Evolutionary conservation across 805 yeast genomes (phyloP).

Genomic region (Saccharomycopsis babjevae): DNA sequence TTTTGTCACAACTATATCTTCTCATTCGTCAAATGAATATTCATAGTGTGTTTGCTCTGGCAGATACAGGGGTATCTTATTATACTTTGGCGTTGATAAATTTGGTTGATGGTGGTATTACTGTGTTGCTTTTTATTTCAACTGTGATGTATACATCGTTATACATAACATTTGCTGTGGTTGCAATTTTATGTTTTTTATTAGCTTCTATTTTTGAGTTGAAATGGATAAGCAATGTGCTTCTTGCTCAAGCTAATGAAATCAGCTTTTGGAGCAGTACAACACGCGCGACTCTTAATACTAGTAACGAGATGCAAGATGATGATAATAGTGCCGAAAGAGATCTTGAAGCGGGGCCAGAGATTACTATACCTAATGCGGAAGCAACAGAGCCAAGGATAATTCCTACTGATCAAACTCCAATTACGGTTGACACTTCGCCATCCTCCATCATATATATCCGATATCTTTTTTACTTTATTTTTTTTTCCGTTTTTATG

Average conservation of each 20-base stretch:
- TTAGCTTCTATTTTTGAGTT: slow-evolving; percentile 67
- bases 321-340: slow-evolving; percentile 16
- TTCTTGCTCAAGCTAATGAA: slow-evolving; percentile 64
- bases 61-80: slow-evolving; percentile 62
- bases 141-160: slow-evolving; percentile 41
- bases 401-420: slow-evolving; percentile 20
- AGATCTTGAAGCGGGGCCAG: slow-evolving; percentile 6
- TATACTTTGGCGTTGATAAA: slow-evolving; percentile 57
- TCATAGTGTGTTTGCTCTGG: slow-evolving; percentile 64
- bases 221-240: slow-evolving; percentile 59
- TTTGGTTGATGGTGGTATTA: slow-evolving; percentile 57
- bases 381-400: slow-evolving; percentile 15
- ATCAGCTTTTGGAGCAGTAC: slow-evolving; percentile 51
- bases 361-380: neutral
- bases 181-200: slow-evolving; percentile 59
- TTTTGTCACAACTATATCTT: slow-evolving; percentile 41
- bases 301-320: slow-evolving; percentile 2
- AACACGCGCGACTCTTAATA: slow-evolving; percentile 15
- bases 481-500: slow-evolving; percentile 47
- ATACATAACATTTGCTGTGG: slow-evolving; percentile 57
- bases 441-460: slow-evolving; percentile 50
- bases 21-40: slow-evolving; percentile 60
- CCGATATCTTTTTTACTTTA: slow-evolving; percentile 42
- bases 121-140: slow-evolving; percentile 50
- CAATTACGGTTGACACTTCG: slow-evolving; percentile 34